Evolutionary conservation across 176 grass and related monocot genomes (phyloP).

Genomic region (barley (Hordeum vulgare)): MorexV3_pseudomolecules_assembly NC_058522.1:498931645-498932144

Average conservation of each 20-base stretch:
- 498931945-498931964: not conserved
- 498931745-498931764: not conserved
- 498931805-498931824: not conserved
- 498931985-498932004: not conserved
- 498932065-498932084: not conserved
- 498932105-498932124: no score
- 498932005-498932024: not conserved
- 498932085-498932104: no score
- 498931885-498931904: not conserved
- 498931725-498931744: not conserved
- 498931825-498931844: not conserved
- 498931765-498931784: not conserved
- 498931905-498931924: not conserved
- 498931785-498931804: not conserved
- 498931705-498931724: not conserved
- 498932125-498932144: no score
- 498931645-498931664: not conserved
- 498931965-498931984: not conserved
- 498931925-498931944: not conserved
- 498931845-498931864: not conserved
- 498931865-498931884: not conserved
- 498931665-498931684: not conserved
- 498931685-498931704: not conserved
- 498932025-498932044: not conserved
- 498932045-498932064: not conserved